Evolutionary conservation across 495 filamentous ascomycete species (phyloP).

Genomic region (Lindgomyces ingoldianus): DNA sequence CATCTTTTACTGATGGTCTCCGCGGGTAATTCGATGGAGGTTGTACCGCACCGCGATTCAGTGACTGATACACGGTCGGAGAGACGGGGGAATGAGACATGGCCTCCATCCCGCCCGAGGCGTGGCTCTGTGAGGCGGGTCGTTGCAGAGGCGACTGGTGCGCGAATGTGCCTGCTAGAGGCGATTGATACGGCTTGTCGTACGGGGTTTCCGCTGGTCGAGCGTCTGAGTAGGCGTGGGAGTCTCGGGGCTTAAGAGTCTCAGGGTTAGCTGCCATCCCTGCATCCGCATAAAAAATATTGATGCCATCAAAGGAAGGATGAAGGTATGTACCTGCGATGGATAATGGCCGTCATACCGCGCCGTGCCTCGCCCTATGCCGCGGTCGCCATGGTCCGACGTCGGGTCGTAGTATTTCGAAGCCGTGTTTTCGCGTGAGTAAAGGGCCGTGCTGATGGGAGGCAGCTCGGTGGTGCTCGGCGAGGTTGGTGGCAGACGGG

Average conservation of each 20-base stretch:
- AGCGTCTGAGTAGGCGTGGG: constrained; percentile 36
- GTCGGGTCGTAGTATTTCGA: constrained; percentile 55
- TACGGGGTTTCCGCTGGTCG: constrained; percentile 31
- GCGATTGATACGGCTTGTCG: constrained; percentile 30
- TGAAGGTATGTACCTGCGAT: constrained; percentile 39
- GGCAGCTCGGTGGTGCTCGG: constrained; percentile 34
- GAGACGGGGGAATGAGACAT: constrained; percentile 39
- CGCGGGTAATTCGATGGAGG: constrained; percentile 28
- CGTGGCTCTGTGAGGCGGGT: constrained; percentile 25
- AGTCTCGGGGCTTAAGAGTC: constrained; percentile 32
- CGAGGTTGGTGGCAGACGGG: constrained; percentile 35
- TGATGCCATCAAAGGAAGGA: background rate
- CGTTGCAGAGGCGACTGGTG: constrained; percentile 37
- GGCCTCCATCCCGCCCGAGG: constrained; percentile 32
- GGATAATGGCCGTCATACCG: constrained; percentile 45
- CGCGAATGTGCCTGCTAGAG: constrained; percentile 29
- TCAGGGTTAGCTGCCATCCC: constrained; percentile 25
- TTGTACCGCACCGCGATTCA: constrained; percentile 36
- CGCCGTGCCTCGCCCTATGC: constrained; percentile 36
- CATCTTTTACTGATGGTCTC: constrained; percentile 29
- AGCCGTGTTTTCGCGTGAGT: constrained; percentile 38
- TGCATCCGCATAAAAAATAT: constrained; percentile 1
- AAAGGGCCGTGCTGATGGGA: constrained; percentile 39
- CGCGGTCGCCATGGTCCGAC: constrained; percentile 44
- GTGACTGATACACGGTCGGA: constrained; percentile 32